Conservation (phyloP, 169 alveolate species). For the Cryptosporidium ryanae region DNA sequence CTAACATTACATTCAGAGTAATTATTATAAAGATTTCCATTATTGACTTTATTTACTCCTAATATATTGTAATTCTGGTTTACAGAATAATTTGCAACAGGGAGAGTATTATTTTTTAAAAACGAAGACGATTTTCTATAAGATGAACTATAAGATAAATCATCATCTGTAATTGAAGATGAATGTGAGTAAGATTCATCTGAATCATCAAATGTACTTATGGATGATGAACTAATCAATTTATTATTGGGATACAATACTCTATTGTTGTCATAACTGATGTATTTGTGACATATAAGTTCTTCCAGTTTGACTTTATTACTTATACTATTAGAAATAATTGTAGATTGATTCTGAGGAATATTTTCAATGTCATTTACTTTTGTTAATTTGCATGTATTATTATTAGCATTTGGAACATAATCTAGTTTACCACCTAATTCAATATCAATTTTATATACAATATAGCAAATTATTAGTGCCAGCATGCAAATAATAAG, state of each 20-base stretch:
- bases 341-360: neutral
- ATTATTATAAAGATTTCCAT: neutral
- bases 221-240: slow-evolving; percentile 57
- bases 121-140: slow-evolving; percentile 31
- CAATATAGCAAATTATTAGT: slow-evolving; percentile 44
- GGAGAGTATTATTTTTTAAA: slow-evolving; percentile 41
- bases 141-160: neutral
- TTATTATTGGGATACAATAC: slow-evolving; percentile 6
- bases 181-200: neutral
- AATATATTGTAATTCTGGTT: neutral
- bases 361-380: slow-evolving; percentile 15
- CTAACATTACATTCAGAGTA: neutral
- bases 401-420: slow-evolving; percentile 15
- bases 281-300: slow-evolving; percentile 31
- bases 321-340: neutral
- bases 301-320: slow-evolving; percentile 55
- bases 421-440: slow-evolving; percentile 51
- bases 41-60: neutral
- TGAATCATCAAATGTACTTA: slow-evolving; percentile 65
- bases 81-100: slow-evolving; percentile 59
- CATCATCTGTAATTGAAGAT: neutral
- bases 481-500: slow-evolving; percentile 55
- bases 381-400: slow-evolving; percentile 2
- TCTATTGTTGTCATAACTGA: neutral
- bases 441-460: slow-evolving; percentile 44